phyloP scores from a whole-genome alignment of 257 asterid species.

The Echites panduratus region DNA sequence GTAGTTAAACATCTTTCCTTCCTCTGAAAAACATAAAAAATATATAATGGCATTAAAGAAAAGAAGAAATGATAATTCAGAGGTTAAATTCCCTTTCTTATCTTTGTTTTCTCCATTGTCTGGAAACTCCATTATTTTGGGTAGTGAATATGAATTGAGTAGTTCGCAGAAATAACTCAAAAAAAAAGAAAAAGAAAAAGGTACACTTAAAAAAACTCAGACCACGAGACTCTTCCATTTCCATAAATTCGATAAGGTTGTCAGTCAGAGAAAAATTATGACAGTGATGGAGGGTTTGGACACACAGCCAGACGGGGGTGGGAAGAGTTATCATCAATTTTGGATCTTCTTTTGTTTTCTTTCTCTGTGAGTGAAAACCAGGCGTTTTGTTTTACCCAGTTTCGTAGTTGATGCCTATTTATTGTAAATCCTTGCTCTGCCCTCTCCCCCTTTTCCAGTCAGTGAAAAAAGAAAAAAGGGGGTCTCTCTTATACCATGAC shows the following conservation, averaged over 20 bases:
- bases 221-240: not conserved
- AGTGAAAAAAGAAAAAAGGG: no score
- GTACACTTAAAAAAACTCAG: not conserved
- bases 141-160: not conserved
- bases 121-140: not conserved
- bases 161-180: constrained; percentile 1
- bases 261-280: constrained; percentile 8
- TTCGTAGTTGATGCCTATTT: constrained; percentile 2
- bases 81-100: not conserved
- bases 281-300: constrained; percentile 1
- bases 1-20: not conserved
- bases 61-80: not conserved
- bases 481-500: no score
- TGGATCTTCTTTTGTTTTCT: constrained; percentile 14
- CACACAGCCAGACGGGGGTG: no score
- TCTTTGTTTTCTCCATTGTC: not conserved
- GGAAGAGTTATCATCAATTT: not conserved
- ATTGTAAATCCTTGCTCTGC: no score
- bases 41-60: not conserved
- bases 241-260: not conserved
- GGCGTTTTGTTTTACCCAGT: constrained; percentile 8
- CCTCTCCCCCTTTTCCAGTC: no score
- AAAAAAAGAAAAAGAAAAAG: no score
- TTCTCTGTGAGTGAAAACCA: constrained; percentile 8
- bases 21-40: no score